Conservation (phyloP, 2,329 filamentous ascomycete genomes). For the Ophiostoma piceae region DNA sequence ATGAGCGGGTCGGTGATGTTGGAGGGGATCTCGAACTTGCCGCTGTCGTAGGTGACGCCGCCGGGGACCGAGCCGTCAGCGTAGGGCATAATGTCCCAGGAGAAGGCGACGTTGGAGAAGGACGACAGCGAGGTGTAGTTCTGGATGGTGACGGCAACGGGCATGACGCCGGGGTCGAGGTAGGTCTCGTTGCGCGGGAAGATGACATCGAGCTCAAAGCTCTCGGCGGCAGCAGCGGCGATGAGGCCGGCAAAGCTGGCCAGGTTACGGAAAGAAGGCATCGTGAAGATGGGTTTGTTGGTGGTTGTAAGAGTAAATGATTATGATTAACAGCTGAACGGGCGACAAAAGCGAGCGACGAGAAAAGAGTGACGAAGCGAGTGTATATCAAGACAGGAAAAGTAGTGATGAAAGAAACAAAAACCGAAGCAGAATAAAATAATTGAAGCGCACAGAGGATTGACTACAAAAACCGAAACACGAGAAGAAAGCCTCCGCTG, state of each 20-base stretch:
- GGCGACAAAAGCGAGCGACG: background rate
- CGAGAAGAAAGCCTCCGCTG: constrained; percentile 2
- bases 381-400: background rate
- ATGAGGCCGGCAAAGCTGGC: constrained; percentile 16
- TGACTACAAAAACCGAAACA: background rate
- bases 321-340: background rate
- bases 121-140: constrained; percentile 12
- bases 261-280: background rate
- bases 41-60: constrained; percentile 7
- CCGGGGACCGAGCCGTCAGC: background rate
- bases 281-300: background rate
- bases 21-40: background rate
- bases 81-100: constrained; percentile 18
- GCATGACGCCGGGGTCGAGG: constrained; percentile 19
- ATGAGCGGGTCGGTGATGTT: background rate
- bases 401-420: background rate
- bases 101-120: background rate
- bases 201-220: constrained; percentile 22
- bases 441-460: background rate
- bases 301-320: background rate
- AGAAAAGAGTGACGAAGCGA: background rate
- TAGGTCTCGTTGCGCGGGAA: constrained; percentile 27
- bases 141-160: constrained; percentile 21
- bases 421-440: background rate
- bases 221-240: background rate